Percentiles rank a stretch among this genome's conserved stretches.
These are phyloP conservation scores for Prunus padus DNA, from an alignment of 306 rosid genomes.

Conservation along the genomic window DNA sequence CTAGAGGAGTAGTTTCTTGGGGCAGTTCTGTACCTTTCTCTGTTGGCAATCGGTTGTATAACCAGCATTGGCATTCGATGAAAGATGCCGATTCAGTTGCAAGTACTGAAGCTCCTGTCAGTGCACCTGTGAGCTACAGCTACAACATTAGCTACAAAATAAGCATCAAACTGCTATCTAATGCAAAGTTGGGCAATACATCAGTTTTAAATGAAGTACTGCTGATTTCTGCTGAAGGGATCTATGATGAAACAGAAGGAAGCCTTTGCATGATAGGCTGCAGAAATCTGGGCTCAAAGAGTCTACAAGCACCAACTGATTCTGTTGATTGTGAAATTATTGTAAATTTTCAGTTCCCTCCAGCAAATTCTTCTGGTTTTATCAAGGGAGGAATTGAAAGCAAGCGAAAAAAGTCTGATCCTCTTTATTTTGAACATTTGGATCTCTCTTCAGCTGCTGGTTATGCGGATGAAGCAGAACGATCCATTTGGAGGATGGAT, in stretches of 20 bases:
- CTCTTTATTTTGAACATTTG: conserved; percentile 39
- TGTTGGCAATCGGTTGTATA: conserved; percentile 29
- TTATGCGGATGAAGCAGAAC: neutral
- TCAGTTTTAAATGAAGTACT: conserved; percentile 3
- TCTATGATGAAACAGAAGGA: conserved; percentile 49
- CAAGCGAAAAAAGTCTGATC: conserved; percentile 32
- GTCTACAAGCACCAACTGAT: conserved; percentile 1
- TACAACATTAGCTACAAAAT: conserved; percentile 33
- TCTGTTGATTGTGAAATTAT: conserved; percentile 47
- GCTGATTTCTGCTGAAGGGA: conserved; percentile 47
- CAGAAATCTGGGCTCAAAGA: conserved; percentile 19
- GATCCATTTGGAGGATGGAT: conserved; percentile 46
- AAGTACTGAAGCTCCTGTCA: neutral
- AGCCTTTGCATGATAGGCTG: conserved; percentile 66
- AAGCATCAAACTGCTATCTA: neutral
- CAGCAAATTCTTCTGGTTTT: conserved; percentile 14
- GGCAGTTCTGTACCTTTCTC: conserved; percentile 40
- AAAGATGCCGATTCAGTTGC: neutral
- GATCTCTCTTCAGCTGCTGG: conserved; percentile 27
- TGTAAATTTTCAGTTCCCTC: conserved; percentile 39
- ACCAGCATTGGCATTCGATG: neutral
- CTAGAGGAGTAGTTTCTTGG: conserved; percentile 13
- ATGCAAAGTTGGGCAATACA: neutral
- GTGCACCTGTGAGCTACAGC: neutral
- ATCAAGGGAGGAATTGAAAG: conserved; percentile 47